Evolutionary conservation across 1,284 basidiomycete species (phyloP), one percentile per base, ranked within the genome.

Genomic region (Cryptococcus sp.): DNA sequence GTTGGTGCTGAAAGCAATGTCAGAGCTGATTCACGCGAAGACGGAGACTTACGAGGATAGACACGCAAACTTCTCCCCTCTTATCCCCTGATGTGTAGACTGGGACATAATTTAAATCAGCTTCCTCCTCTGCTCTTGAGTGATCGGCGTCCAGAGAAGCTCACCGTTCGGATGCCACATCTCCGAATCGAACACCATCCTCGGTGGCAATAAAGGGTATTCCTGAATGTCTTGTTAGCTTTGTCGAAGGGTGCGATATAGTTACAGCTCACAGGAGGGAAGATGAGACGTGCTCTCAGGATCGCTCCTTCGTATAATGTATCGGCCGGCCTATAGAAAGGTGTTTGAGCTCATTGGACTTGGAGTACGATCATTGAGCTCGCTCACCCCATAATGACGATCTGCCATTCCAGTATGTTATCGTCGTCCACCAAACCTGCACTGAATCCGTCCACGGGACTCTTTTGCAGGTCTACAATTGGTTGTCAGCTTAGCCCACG

Each of bases 101-200:
- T 96, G 69, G 15, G 31, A 42, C 16, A 47, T n/a, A 31, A 47
- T 47, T 27, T 27, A 35, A 31, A 27, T n/a, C 17, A 48, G n/a
- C 19, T 20, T 25, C n/a, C 3, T 25, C 1, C 25, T 27, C 25
- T 22, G 13, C 22, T 15, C 23, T 4, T 16, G 4, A 20, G 19
- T 13, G 31, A 40, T 19, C 15, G 20, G 19, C 25, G 50, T 5
- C 10, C 4, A 10, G 7, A 39, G n/a, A 13, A 39, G n/a, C 27
- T 72, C 65, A 95, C 94, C 91, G 79, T 97, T 99, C 15, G 96
- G 95, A 80, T 99, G 95, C 95, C 95, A 98, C 94, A 99, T 98
- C 61, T 87, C 87, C 5, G 93, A 93, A 64, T 90, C 84, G 77
- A 99, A 99, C 56, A 86, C 86, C 91, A 99, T 93, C 85, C 91